phyloP scores from a whole-genome alignment of 2,329 filamentous ascomycete genomes.

The Scedosporium apiospermum region DNA sequence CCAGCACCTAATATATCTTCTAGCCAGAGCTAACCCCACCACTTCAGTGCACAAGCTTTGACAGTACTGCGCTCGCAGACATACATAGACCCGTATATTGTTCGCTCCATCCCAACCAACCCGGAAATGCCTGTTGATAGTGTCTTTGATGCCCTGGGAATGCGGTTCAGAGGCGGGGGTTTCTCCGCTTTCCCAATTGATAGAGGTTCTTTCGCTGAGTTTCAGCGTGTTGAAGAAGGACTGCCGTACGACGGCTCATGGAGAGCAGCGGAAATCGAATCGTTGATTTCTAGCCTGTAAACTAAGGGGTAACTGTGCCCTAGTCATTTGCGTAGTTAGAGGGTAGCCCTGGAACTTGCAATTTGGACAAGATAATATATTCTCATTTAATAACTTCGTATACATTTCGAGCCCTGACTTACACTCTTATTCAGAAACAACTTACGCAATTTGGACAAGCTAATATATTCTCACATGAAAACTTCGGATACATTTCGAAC shows the following conservation, averaged over 20 bases:
- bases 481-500: not conserved
- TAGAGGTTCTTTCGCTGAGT: not conserved
- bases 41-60: not conserved
- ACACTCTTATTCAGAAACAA: not conserved
- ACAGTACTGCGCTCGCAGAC: not conserved
- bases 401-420: not conserved
- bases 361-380: not conserved
- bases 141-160: not conserved
- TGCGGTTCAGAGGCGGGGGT: not conserved
- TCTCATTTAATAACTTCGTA: not conserved
- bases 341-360: not conserved
- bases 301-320: not conserved
- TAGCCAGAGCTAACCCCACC: not conserved
- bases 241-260: not conserved
- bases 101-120: not conserved
- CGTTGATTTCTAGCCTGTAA: not conserved
- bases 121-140: not conserved
- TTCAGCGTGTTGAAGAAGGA: not conserved
- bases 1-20: not conserved
- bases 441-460: not conserved
- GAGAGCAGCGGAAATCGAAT: not conserved
- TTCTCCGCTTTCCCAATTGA: not conserved
- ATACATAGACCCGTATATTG: not conserved
- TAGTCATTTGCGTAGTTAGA: not conserved
- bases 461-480: not conserved